These are phyloP conservation scores for Conoideocrella luteorostrata DNA, from an alignment of 2,329 filamentous ascomycete species.

Conservation along the genomic window DNA sequence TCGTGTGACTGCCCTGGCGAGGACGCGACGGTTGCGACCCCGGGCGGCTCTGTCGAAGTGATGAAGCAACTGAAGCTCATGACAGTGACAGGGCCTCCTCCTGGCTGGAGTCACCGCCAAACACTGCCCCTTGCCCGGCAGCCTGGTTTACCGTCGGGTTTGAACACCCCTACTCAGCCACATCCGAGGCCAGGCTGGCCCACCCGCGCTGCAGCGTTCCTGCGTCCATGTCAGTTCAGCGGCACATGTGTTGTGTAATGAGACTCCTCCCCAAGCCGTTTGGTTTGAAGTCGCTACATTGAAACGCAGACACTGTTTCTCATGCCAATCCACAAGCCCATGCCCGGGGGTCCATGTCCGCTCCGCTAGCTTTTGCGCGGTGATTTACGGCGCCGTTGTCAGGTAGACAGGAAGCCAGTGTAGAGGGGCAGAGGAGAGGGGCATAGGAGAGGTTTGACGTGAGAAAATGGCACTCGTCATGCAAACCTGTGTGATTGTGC, in stretches of 20 bases:
- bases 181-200: background rate
- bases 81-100: too few relatives aligned
- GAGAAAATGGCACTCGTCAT: too few relatives aligned
- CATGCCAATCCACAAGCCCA: slow-evolving; percentile 5
- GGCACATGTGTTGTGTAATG: too few relatives aligned
- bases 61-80: too few relatives aligned
- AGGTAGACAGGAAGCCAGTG: too few relatives aligned
- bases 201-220: background rate
- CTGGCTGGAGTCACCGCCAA: background rate
- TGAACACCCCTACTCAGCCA: background rate
- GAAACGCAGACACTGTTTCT: slow-evolving; percentile 20
- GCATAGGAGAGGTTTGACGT: too few relatives aligned
- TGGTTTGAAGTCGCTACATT: slow-evolving; percentile 24
- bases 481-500: too few relatives aligned
- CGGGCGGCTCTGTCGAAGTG: too few relatives aligned
- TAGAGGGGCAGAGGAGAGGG: too few relatives aligned
- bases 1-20: background rate
- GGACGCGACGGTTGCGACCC: background rate
- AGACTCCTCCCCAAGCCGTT: slow-evolving; percentile 16
- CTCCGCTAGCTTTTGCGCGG: background rate
- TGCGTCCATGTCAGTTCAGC: too few relatives aligned
- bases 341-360: background rate
- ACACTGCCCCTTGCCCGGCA: too few relatives aligned
- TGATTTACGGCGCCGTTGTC: background rate
- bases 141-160: background rate